phyloP scores from a whole-genome alignment of 1,139 yeast genomes.

The Blastobotrys capitulatus region DNA sequence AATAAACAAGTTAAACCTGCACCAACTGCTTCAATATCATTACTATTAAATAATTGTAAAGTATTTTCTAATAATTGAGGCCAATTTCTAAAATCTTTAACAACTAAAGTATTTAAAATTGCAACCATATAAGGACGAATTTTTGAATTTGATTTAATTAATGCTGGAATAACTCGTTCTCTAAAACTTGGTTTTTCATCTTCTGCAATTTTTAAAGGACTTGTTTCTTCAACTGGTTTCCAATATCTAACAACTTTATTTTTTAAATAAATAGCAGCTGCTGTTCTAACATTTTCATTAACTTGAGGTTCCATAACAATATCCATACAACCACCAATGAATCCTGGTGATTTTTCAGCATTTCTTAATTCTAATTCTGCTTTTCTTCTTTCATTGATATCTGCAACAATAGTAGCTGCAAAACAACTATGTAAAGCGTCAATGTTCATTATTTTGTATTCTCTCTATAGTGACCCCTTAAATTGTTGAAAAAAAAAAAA shows the following conservation, averaged over 20 bases:
- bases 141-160: slow-evolving; percentile 40
- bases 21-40: slow-evolving; percentile 54
- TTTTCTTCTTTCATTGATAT: slow-evolving; percentile 52
- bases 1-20: slow-evolving; percentile 73
- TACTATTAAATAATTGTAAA: slow-evolving; percentile 49
- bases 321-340: slow-evolving; percentile 77
- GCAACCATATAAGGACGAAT: slow-evolving; percentile 60
- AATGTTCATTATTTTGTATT: slow-evolving; percentile 66
- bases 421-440: slow-evolving; percentile 67
- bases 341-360: slow-evolving; percentile 60
- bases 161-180: slow-evolving; percentile 49
- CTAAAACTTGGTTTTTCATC: slow-evolving; percentile 72
- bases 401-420: slow-evolving; percentile 72
- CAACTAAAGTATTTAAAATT: slow-evolving; percentile 59
- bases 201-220: slow-evolving; percentile 42
- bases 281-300: slow-evolving; percentile 55
- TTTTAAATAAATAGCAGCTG: slow-evolving; percentile 85
- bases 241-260: slow-evolving; percentile 66
- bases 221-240: slow-evolving; percentile 38
- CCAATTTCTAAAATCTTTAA: slow-evolving; percentile 75
- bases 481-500: too few relatives aligned
- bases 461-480: too few relatives aligned
- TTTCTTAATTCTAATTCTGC: slow-evolving; percentile 65
- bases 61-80: slow-evolving; percentile 55
- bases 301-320: slow-evolving; percentile 55